Conservation (phyloP, 2,329 filamentous ascomycete species). For the Microascus cirrosus region DNA sequence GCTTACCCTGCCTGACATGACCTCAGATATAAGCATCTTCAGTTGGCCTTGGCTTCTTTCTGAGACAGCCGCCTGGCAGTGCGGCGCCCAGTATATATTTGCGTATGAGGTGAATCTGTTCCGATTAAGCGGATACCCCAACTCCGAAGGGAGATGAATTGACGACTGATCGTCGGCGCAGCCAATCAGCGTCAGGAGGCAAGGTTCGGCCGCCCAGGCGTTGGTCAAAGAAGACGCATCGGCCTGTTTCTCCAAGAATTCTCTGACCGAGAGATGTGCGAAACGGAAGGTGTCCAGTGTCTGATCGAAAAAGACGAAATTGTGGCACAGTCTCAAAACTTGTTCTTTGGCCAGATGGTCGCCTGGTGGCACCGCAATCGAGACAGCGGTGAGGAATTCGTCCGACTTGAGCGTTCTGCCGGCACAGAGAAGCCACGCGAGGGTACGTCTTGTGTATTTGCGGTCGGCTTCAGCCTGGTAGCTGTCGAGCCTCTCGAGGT, state of each 20-base stretch:
- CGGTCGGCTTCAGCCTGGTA: neutral
- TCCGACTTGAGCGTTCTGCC: neutral
- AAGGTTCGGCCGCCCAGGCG: neutral
- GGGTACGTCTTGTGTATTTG: neutral
- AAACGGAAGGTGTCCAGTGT: slow-evolving; percentile 1
- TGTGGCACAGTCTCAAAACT: neutral
- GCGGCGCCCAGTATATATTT: neutral
- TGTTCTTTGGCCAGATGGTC: neutral
- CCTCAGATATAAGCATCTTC: neutral
- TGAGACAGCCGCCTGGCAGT: neutral
- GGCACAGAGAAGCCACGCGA: slow-evolving; percentile 7
- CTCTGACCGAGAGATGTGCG: slow-evolving; percentile 4
- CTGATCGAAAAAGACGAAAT: slow-evolving; percentile 1
- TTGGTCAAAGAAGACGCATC: neutral
- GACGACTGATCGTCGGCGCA: neutral
- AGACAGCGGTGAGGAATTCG: neutral
- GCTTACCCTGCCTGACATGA: neutral
- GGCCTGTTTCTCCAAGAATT: neutral
- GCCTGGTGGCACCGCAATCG: neutral
- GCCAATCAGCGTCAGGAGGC: neutral
- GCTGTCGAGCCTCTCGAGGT: neutral
- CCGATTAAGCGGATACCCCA: neutral
- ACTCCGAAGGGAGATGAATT: neutral
- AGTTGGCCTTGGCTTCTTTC: neutral
- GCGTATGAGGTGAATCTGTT: neutral